Evolutionary conservation across 768 basidiomycete species (phyloP).

Genomic region (Lyophyllum semitale): DNA sequence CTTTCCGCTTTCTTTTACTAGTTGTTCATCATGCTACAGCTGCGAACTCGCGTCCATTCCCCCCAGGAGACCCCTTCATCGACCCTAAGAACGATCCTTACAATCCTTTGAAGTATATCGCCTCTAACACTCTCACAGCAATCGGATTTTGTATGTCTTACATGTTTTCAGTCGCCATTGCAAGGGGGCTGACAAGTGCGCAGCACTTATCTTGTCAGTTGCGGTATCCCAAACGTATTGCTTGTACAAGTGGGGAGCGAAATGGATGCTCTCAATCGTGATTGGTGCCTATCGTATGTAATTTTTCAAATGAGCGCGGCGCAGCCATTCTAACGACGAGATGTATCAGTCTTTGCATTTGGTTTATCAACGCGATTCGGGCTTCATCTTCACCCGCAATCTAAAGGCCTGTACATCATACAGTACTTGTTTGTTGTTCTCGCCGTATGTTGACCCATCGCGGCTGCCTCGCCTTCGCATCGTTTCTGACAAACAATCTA

Average conservation of each 20-base stretch:
- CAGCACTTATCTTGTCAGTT: constrained; percentile 41
- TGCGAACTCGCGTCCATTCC: constrained; percentile 13
- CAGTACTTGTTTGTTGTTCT: constrained; percentile 64
- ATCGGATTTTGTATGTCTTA: constrained; percentile 37
- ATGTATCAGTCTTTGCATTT: constrained; percentile 47
- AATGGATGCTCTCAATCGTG: constrained; percentile 61
- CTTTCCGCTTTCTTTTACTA: background rate
- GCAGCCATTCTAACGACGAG: background rate
- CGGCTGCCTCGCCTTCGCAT: background rate
- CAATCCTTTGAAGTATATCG: constrained; percentile 58
- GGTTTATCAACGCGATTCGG: constrained; percentile 60
- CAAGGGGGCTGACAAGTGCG: background rate
- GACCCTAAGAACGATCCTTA: constrained; percentile 54
- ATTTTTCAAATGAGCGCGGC: background rate
- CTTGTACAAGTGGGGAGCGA: constrained; percentile 45
- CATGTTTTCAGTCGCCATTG: background rate
- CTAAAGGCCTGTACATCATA: constrained; percentile 49
- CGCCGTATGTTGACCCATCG: constrained; percentile 38
- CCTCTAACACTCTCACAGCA: constrained; percentile 51
- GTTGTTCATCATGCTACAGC: background rate
- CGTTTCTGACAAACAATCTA: constrained; percentile 19
- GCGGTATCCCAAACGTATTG: constrained; percentile 47
- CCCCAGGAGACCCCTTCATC: constrained; percentile 40
- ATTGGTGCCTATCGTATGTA: constrained; percentile 60
- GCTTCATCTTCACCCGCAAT: constrained; percentile 53